Percentiles rank a stretch among this genome's conserved stretches.
phyloP scores from a whole-genome alignment of 2,329 filamentous ascomycete genomes.

The Clathrospora elynae region DNA sequence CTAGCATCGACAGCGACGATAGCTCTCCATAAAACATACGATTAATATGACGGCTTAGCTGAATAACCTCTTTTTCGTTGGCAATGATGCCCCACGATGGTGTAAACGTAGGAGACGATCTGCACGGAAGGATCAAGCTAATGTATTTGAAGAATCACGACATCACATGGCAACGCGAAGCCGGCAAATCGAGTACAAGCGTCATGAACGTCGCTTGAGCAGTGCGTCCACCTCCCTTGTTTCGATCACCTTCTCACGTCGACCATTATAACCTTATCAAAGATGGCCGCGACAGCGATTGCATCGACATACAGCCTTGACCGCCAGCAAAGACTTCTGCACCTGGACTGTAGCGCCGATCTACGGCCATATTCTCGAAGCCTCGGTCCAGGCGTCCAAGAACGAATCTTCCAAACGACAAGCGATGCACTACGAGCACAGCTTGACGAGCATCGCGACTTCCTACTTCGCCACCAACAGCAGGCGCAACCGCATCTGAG shows the following conservation, averaged over 20 bases:
- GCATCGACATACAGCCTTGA: slow-evolving; percentile 12
- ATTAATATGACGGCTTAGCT: not conserved
- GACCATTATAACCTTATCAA: slow-evolving; percentile 1
- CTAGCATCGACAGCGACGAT: too few species aligned
- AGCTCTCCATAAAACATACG: not conserved
- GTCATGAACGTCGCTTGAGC: slow-evolving; percentile 10
- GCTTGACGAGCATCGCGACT: slow-evolving; percentile 28
- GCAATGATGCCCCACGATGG: too few species aligned
- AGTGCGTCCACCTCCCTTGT: slow-evolving; percentile 12
- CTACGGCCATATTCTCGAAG: slow-evolving; percentile 27
- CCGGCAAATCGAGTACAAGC: slow-evolving; percentile 6
- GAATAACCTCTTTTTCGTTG: too few species aligned
- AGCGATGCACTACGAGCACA: slow-evolving; percentile 28
- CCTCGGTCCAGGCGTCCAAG: slow-evolving; percentile 30
- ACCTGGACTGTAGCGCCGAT: slow-evolving; percentile 31
- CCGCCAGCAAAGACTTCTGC: slow-evolving; percentile 25
- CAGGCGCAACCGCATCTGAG: slow-evolving; percentile 18
- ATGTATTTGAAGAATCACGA: too few species aligned
- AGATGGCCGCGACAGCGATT: slow-evolving; percentile 13
- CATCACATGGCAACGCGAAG: slow-evolving; percentile 3
- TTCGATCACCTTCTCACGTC: slow-evolving; percentile 3
- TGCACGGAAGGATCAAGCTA: too few species aligned
- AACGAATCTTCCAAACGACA: slow-evolving; percentile 24
- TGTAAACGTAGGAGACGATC: too few species aligned
- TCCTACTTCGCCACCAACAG: slow-evolving; percentile 16